phyloP scores from a whole-genome alignment of 2,329 filamentous ascomycete genomes.

The Epichloe typhina region DNA sequence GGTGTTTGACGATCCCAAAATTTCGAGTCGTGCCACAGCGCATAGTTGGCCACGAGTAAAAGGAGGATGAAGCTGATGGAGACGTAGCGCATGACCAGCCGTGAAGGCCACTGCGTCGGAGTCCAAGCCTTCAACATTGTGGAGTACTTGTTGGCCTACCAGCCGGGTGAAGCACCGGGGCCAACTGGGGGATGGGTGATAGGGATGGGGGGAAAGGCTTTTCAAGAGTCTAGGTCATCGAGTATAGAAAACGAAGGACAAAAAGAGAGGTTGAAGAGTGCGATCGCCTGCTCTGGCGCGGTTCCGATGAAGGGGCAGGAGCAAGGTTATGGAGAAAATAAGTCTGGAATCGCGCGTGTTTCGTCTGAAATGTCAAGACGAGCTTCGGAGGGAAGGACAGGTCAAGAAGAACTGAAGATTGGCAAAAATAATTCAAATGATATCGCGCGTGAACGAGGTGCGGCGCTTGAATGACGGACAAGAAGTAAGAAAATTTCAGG shows the following conservation, averaged over 20 bases:
- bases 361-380: not conserved
- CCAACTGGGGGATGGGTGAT: not conserved
- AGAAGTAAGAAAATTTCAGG: not conserved
- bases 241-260: not conserved
- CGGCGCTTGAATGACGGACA: not conserved
- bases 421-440: not conserved
- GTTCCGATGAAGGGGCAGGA: not conserved
- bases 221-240: not conserved
- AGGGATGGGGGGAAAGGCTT: not conserved
- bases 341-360: not conserved
- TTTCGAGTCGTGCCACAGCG: constrained; percentile 17
- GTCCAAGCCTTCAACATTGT: constrained; percentile 5
- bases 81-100: constrained; percentile 17
- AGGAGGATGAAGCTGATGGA: constrained; percentile 12
- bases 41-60: constrained; percentile 16
- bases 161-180: not conserved
- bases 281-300: not conserved
- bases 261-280: not conserved
- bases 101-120: constrained; percentile 12
- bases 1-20: constrained; percentile 13
- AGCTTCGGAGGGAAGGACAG: not conserved
- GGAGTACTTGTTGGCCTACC: not conserved
- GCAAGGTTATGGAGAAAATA: not conserved
- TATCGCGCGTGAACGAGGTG: not conserved
- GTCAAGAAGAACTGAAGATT: not conserved